A percentile compares a stretch with the other conserved stretches of the same genome.
phyloP scores from a whole-genome alignment of 2,329 filamentous ascomycete genomes.

The Aspergillus quadrilineatus region DNA sequence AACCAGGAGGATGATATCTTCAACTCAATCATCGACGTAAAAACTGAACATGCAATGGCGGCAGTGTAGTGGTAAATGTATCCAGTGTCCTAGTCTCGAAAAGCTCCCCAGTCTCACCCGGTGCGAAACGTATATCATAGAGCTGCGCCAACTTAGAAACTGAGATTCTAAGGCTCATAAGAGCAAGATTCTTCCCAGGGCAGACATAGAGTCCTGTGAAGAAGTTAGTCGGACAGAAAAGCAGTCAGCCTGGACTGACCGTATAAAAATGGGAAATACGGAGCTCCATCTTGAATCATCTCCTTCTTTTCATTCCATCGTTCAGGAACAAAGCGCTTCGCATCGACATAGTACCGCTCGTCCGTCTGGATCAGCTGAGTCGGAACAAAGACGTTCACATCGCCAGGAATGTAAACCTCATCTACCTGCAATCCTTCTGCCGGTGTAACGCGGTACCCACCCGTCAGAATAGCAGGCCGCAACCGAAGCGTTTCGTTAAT shows the following conservation, averaged over 20 bases:
- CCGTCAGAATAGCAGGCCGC: slow-evolving; percentile 28
- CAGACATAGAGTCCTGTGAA: slow-evolving; percentile 26
- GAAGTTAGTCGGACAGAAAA: too few relatives aligned
- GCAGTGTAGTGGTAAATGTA: slow-evolving; percentile 28
- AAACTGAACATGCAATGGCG: slow-evolving; percentile 25
- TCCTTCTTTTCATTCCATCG: slow-evolving; percentile 28
- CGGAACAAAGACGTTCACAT: not conserved
- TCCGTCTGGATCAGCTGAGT: slow-evolving; percentile 26
- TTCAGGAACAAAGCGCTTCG: slow-evolving; percentile 32
- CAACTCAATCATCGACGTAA: not conserved
- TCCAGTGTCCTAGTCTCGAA: slow-evolving; percentile 21
- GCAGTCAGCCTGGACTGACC: not conserved
- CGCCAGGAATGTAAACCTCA: slow-evolving; percentile 33
- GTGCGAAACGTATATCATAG: slow-evolving; percentile 24
- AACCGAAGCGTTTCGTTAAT: slow-evolving; percentile 64
- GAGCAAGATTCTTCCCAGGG: slow-evolving; percentile 31
- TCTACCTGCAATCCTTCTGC: slow-evolving; percentile 25
- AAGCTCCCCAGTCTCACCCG: slow-evolving; percentile 19
- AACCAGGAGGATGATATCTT: too few relatives aligned
- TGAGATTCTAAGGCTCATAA: slow-evolving; percentile 30
- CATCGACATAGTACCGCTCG: slow-evolving; percentile 21
- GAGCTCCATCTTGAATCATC: slow-evolving; percentile 21
- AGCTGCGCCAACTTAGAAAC: slow-evolving; percentile 22
- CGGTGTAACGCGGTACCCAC: slow-evolving; percentile 29
- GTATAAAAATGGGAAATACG: slow-evolving; percentile 29